Base-by-base conservation (phyloP, 768 basidiomycete species). In the Psilocybe azurescens region DNA sequence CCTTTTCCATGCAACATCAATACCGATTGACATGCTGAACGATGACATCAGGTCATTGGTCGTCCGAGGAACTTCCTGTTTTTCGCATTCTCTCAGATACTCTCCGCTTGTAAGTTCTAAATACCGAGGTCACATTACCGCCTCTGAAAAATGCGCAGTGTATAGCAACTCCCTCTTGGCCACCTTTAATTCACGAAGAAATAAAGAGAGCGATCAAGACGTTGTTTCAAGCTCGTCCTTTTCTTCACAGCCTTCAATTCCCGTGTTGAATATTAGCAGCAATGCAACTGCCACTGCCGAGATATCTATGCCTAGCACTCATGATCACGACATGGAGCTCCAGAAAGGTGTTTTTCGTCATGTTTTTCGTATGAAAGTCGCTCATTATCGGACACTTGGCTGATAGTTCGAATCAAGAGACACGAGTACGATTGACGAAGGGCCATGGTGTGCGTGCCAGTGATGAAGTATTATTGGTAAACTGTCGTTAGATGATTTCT, bases 161-260 rank as follows among this genome's bases (percentile, higher is more conserved):
- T 65, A 65, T 48, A 56, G 60, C 6, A 65, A 65, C 39, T 61
- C 64, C 11, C 44, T 65, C 5, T 48, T 61, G 30, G 64, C 60
- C 14, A 65, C 64, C 6, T 52, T 65, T 13, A 65, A 65, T 46
- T 62, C 64, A 2, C 49, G 60, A 30, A 61, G 49, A 20, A 55
- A 48, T 30, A 16, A 39, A 29, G 51, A 52, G 47, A 13, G 18
- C n/a, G 30, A 30, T 24, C 44, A 51, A 20, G 54, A 61, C 10
- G 3, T 36, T 36, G 18, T 53, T 24, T 36, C 30, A 5, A 44
- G 41, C 14, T 5, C 41, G 1, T 44, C 41, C 11, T 44, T 44
- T 44, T 44, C 41, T 14, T 44, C 41, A 2, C 41, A 3, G 5
- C 41, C 41, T 13, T 44, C 41, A 1, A 2, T n/a, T 44, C 41